These are phyloP conservation scores for Vanderwaltozyma verrucispora DNA, from an alignment of 805 yeast species.

Conservation along the genomic window DNA sequence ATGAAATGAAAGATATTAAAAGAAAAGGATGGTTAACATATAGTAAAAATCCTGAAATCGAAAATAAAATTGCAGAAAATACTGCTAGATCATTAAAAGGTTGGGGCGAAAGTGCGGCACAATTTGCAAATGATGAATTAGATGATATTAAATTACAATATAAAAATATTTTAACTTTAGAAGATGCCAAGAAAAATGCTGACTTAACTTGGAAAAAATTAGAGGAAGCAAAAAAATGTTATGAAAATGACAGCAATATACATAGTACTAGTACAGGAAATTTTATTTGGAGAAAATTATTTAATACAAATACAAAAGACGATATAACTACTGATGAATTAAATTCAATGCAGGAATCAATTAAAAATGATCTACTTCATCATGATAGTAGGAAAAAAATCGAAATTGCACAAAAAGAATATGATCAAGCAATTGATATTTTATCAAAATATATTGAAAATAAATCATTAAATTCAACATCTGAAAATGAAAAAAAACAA, in stretches of 20 bases:
- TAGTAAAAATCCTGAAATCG: conserved; percentile 17
- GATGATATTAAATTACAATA: conserved; percentile 21
- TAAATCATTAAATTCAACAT: neutral
- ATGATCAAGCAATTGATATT: conserved; percentile 2
- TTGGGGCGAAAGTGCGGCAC: conserved; percentile 38
- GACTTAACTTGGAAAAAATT: neutral
- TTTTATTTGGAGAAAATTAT: conserved; percentile 2
- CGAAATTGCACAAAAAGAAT: conserved; percentile 1
- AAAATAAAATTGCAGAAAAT: conserved; percentile 26
- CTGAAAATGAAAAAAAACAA: neutral
- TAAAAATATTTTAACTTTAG: conserved; percentile 1
- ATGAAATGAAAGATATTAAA: conserved; percentile 13
- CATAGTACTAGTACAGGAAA: neutral
- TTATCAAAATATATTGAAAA: conserved; percentile 2
- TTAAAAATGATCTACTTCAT: conserved; percentile 2
- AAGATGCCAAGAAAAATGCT: conserved; percentile 1
- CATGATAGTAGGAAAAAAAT: neutral
- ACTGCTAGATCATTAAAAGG: conserved; percentile 33
- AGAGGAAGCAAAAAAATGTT: neutral
- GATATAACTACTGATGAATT: neutral
- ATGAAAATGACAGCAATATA: neutral
- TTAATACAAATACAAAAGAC: neutral
- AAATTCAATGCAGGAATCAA: conserved; percentile 1
- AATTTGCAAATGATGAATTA: conserved; percentile 34
- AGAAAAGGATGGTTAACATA: conserved; percentile 29